These are phyloP conservation scores for Plasmodium falciparum DNA, from an alignment of 169 alveolate genomes.

Conservation along the genomic window DNA sequence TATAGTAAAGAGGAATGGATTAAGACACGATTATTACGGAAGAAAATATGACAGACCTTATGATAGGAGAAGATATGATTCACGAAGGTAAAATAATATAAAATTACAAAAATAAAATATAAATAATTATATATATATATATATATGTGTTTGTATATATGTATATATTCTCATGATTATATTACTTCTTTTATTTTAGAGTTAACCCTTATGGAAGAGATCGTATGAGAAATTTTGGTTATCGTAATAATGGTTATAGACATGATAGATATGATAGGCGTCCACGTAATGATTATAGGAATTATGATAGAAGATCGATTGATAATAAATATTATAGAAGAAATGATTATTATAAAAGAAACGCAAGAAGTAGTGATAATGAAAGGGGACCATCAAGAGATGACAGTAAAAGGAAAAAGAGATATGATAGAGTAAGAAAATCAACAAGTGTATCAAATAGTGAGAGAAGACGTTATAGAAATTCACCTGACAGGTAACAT, in stretches of 20 bases:
- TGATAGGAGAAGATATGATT: slow-evolving; percentile 59
- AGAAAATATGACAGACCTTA: slow-evolving; percentile 62
- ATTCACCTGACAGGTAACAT: slow-evolving; percentile 48
- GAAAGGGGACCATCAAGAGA: slow-evolving; percentile 60
- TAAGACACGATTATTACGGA: slow-evolving; percentile 52
- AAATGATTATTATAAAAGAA: slow-evolving; percentile 53
- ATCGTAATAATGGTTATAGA: slow-evolving; percentile 32
- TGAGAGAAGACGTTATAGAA: slow-evolving; percentile 54
- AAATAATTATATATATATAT: neutral
- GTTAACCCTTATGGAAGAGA: slow-evolving; percentile 52
- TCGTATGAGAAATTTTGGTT: slow-evolving; percentile 19
- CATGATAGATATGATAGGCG: slow-evolving; percentile 43
- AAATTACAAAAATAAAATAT: neutral
- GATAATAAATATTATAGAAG: slow-evolving; percentile 56
- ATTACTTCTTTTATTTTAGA: slow-evolving; percentile 5
- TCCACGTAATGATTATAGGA: slow-evolving; percentile 41
- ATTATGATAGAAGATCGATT: slow-evolving; percentile 58
- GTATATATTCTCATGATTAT: neutral
- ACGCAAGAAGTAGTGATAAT: slow-evolving; percentile 24
- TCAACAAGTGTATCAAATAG: slow-evolving; percentile 51
- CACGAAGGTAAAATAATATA: slow-evolving; percentile 65
- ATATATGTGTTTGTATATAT: neutral
- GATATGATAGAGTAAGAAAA: slow-evolving; percentile 58
- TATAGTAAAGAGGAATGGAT: slow-evolving; percentile 45
- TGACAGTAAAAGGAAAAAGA: slow-evolving; percentile 56